phyloP scores from a whole-genome alignment of 2,329 filamentous ascomycete genomes.

The Ophiostoma sp. region DNA sequence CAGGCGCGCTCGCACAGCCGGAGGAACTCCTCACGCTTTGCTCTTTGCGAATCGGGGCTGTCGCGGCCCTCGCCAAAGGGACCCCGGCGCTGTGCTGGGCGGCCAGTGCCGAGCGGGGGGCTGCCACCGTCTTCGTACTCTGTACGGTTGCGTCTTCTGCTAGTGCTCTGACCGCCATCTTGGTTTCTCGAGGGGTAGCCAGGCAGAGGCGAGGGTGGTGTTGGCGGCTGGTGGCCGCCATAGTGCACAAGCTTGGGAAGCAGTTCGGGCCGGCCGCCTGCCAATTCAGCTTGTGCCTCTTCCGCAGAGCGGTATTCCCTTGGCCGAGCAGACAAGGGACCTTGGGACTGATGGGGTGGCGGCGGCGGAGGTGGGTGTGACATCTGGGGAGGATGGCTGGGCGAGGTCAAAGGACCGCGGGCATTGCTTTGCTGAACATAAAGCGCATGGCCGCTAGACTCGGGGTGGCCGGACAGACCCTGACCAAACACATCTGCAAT shows the following conservation, averaged over 20 bases:
- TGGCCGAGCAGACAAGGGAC: slow-evolving; percentile 55
- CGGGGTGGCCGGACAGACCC: slow-evolving; percentile 58
- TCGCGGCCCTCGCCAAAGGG: slow-evolving; percentile 78
- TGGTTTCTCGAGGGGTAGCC: slow-evolving; percentile 36
- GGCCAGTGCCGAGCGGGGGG: slow-evolving; percentile 74
- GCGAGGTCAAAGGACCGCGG: slow-evolving; percentile 68
- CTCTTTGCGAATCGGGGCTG: slow-evolving; percentile 72
- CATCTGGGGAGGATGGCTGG: slow-evolving; percentile 58
- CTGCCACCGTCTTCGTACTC: slow-evolving; percentile 93
- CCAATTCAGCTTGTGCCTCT: slow-evolving; percentile 84
- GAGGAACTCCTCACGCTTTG: slow-evolving; percentile 91
- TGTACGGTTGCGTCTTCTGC: slow-evolving; percentile 70
- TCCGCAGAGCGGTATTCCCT: slow-evolving; percentile 94
- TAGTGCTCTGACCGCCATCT: slow-evolving; percentile 52
- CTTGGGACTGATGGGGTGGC: slow-evolving; percentile 34
- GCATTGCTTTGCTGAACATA: slow-evolving; percentile 60
- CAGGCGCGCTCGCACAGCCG: slow-evolving; percentile 81
- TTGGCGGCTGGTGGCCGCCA: slow-evolving; percentile 86
- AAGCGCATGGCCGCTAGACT: slow-evolving; percentile 47
- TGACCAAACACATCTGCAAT: slow-evolving; percentile 94
- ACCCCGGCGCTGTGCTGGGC: slow-evolving; percentile 54
- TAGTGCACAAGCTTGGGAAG: slow-evolving; percentile 94
- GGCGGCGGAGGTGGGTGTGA: slow-evolving; percentile 21
- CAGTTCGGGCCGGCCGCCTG: slow-evolving; percentile 86
- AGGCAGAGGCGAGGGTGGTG: slow-evolving; percentile 73